Evolutionary conservation across 495 filamentous ascomycete genomes (phyloP).

Genomic region (Hypomontagnella submonticulosa): DNA sequence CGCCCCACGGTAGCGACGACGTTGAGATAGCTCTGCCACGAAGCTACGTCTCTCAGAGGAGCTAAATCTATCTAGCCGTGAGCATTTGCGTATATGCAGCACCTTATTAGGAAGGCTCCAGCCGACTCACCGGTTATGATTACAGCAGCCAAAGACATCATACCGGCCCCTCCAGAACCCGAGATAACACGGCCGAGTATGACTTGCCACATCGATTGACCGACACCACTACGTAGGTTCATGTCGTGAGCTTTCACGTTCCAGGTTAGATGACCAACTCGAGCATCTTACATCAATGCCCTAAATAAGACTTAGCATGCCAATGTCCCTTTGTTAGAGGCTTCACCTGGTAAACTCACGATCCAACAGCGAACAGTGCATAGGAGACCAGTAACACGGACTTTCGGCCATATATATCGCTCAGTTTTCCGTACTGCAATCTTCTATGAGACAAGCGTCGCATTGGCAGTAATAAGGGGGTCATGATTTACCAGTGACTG

Average conservation of each 20-base stretch:
- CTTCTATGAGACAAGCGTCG: neutral
- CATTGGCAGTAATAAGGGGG: neutral
- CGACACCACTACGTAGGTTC: conserved; percentile 58
- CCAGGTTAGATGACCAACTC: conserved; percentile 56
- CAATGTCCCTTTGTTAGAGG: conserved; percentile 47
- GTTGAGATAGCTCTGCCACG: conserved; percentile 75
- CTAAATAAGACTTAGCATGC: conserved; percentile 47
- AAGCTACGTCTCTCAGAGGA: conserved; percentile 72
- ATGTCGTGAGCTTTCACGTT: conserved; percentile 3
- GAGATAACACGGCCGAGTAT: conserved; percentile 68
- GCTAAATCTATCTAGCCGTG: conserved; percentile 65
- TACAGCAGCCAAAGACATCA: conserved; percentile 65
- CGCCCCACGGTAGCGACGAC: conserved; percentile 71
- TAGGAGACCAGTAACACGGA: conserved; percentile 54
- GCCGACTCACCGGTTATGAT: conserved; percentile 66
- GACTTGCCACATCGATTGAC: conserved; percentile 62
- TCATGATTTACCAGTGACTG: conserved; percentile 64
- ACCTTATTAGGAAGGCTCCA: neutral
- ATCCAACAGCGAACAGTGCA: conserved; percentile 56
- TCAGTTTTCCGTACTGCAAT: conserved; percentile 59
- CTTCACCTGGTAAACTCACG: conserved; percentile 43
- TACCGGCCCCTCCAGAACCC: conserved; percentile 69
- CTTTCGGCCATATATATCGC: conserved; percentile 63
- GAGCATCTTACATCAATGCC: conserved; percentile 54
- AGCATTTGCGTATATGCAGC: conserved; percentile 5